phyloP scores from a whole-genome alignment of 768 basidiomycete genomes.

The Pleurotus giganteus region DNA sequence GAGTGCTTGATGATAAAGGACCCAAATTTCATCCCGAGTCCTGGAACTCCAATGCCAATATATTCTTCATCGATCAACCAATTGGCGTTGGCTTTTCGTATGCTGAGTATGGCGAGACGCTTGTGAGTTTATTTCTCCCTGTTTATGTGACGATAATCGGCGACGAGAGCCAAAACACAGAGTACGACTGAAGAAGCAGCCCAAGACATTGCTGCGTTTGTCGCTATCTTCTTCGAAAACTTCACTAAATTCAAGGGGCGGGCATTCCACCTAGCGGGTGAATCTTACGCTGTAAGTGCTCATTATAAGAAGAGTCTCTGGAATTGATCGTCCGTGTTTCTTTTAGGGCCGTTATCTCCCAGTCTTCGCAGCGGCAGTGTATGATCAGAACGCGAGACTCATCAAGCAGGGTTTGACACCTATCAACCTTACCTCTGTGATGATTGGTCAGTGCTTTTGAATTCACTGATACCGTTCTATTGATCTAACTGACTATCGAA shows the following conservation, averaged over 20 bases:
- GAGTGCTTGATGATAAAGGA: slow-evolving; percentile 48
- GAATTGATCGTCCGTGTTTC: not conserved
- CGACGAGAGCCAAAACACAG: slow-evolving; percentile 25
- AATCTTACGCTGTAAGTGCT: slow-evolving; percentile 69
- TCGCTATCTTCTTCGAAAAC: slow-evolving; percentile 71
- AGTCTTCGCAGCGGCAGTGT: slow-evolving; percentile 72
- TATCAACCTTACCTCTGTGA: slow-evolving; percentile 67
- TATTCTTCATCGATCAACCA: slow-evolving; percentile 65
- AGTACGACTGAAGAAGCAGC: slow-evolving; percentile 67
- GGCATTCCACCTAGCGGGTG: slow-evolving; percentile 64
- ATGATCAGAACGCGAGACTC: slow-evolving; percentile 65
- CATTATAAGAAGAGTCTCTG: not conserved
- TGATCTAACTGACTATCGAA: not conserved
- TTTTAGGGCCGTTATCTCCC: slow-evolving; percentile 69
- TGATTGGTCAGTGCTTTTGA: slow-evolving; percentile 51
- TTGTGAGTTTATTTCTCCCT: slow-evolving; percentile 32
- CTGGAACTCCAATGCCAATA: slow-evolving; percentile 68
- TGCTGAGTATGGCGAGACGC: slow-evolving; percentile 59
- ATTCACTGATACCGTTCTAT: not conserved
- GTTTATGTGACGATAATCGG: not conserved
- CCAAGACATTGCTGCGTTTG: slow-evolving; percentile 67
- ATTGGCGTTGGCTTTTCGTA: slow-evolving; percentile 62
- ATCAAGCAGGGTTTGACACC: slow-evolving; percentile 49
- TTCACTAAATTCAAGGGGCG: slow-evolving; percentile 71
- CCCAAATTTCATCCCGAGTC: slow-evolving; percentile 56